Conservation (phyloP, 192 early-diverging fungal genomes). For the Ramicandelaber brevisporus region DNA sequence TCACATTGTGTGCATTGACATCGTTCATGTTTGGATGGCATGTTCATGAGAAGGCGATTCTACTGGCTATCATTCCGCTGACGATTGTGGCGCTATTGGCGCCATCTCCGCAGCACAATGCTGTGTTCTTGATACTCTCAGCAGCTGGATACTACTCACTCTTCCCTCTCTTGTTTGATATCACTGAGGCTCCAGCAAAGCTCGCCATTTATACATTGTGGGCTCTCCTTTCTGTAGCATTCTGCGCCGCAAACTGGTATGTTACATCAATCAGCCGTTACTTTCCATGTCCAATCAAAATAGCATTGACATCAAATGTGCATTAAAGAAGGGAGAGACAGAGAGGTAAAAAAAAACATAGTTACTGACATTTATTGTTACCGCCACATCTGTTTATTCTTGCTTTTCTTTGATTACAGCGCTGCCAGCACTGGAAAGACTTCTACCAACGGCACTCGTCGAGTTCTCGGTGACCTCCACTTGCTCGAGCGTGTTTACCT, state of each 20-base stretch:
- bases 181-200: slow-evolving; percentile 13
- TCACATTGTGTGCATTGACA: slow-evolving; percentile 58
- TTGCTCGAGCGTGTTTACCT: too few relatives aligned
- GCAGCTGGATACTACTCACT: slow-evolving; percentile 14
- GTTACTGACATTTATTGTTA: too few relatives aligned
- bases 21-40: slow-evolving; percentile 95
- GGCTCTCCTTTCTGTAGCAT: slow-evolving; percentile 6
- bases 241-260: slow-evolving; percentile 5
- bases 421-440: too few relatives aligned
- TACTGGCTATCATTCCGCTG: slow-evolving; percentile 32
- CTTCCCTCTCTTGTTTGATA: slow-evolving; percentile 17
- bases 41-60: slow-evolving; percentile 91
- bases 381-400: too few relatives aligned
- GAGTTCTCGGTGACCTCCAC: too few relatives aligned
- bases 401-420: too few relatives aligned
- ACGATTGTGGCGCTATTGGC: slow-evolving; percentile 10
- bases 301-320: too few relatives aligned
- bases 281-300: too few relatives aligned
- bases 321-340: too few relatives aligned
- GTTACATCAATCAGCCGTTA: too few relatives aligned
- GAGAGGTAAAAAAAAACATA: too few relatives aligned
- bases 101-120: slow-evolving; percentile 7
- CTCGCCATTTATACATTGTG: slow-evolving; percentile 6
- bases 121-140: slow-evolving; percentile 12
- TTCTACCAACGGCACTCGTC: too few relatives aligned